These are phyloP conservation scores for Colletotrichum phormii DNA, from an alignment of 2,329 filamentous ascomycete species.

Conservation along the genomic window DNA sequence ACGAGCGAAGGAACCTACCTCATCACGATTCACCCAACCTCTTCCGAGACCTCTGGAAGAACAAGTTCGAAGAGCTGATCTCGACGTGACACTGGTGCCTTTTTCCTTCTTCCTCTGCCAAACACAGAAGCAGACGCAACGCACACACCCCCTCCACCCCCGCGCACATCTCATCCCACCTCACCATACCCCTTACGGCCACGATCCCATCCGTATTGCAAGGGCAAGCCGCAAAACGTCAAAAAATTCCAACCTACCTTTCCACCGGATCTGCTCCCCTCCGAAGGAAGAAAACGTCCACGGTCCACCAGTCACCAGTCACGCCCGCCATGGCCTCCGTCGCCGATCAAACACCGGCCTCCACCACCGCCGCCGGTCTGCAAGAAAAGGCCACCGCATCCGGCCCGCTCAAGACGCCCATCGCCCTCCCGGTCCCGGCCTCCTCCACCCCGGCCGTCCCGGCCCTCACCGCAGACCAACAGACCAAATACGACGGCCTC, in stretches of 20 bases:
- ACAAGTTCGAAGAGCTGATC: neutral
- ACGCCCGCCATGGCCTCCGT: constrained; percentile 29
- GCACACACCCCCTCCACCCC: constrained; percentile 1
- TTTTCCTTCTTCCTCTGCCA: neutral
- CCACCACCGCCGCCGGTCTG: constrained; percentile 11
- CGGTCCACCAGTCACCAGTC: neutral
- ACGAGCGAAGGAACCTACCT: neutral
- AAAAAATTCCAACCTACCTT: neutral
- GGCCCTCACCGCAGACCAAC: constrained; percentile 79
- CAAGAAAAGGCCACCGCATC: constrained; percentile 17
- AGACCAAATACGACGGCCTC: constrained; percentile 83
- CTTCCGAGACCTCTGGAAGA: neutral
- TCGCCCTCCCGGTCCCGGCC: constrained; percentile 66
- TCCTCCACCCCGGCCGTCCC: constrained; percentile 68
- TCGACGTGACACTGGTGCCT: neutral
- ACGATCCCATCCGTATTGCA: neutral
- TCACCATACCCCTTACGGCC: constrained; percentile 4
- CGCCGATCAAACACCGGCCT: constrained; percentile 28
- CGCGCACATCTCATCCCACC: constrained; percentile 4
- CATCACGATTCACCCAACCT: neutral
- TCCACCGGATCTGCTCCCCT: neutral
- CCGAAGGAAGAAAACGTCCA: neutral
- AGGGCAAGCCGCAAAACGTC: neutral
- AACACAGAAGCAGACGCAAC: neutral
- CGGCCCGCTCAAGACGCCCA: constrained; percentile 61